These are phyloP conservation scores for Exsudoporus frostii DNA, from an alignment of 768 basidiomycete genomes.

Conservation along the genomic window DNA sequence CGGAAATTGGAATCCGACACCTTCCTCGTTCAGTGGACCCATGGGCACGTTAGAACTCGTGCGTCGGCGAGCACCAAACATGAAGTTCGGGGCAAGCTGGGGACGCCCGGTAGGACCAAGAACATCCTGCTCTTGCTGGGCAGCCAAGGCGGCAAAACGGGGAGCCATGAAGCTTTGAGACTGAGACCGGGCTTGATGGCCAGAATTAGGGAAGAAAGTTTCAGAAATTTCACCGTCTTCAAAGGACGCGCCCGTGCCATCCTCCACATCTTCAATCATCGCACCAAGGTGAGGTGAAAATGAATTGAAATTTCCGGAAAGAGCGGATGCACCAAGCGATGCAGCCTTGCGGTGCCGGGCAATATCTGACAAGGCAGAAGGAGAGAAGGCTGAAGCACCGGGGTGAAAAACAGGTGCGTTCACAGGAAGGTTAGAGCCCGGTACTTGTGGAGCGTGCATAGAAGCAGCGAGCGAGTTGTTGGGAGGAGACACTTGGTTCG, in stretches of 20 bases:
- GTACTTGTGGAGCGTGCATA: conserved; percentile 46
- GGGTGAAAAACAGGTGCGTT: conserved; percentile 78
- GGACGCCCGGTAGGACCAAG: conserved; percentile 78
- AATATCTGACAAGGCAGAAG: conserved; percentile 41
- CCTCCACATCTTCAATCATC: conserved; percentile 82
- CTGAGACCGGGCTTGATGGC: conserved; percentile 70
- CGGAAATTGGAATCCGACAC: conserved; percentile 78
- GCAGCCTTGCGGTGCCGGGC: conserved; percentile 80
- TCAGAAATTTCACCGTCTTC: conserved; percentile 84
- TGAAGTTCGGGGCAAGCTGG: conserved; percentile 88
- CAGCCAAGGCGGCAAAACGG: conserved; percentile 78
- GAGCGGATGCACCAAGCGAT: conserved; percentile 59
- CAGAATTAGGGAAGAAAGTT: conserved; percentile 42
- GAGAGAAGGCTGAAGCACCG: conserved; percentile 55
- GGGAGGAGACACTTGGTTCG: conserved; percentile 42
- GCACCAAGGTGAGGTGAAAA: conserved; percentile 79
- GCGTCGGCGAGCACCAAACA: conserved; percentile 70
- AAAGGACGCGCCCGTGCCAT: conserved; percentile 45
- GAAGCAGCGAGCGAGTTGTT: conserved; percentile 40
- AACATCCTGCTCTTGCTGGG: conserved; percentile 61
- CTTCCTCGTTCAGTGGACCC: conserved; percentile 78
- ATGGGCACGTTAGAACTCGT: conserved; percentile 52
- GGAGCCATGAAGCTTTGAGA: conserved; percentile 87
- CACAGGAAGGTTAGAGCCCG: conserved; percentile 50
- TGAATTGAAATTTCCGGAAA: conserved; percentile 61